A percentile compares a stretch with the other conserved stretches of the same genome.
Evolutionary conservation across 495 filamentous ascomycete genomes (phyloP).

Genomic region (Hapsidospora chrysogenum): DNA sequence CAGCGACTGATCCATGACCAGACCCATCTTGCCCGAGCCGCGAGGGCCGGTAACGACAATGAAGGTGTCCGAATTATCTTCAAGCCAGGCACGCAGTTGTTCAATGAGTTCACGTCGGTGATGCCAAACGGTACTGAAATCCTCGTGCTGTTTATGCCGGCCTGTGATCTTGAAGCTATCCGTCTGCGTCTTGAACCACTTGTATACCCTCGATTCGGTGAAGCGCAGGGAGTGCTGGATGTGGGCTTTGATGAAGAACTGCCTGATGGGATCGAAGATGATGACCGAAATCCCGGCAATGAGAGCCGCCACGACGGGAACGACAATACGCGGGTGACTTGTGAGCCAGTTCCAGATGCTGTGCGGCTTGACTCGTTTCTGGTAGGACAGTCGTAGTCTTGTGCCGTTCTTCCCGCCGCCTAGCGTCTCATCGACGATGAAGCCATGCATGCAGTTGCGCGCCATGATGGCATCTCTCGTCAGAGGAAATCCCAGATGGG

Average conservation of each 20-base stretch:
- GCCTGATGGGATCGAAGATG: constrained; percentile 82
- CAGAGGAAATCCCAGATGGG: constrained; percentile 55
- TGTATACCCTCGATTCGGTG: constrained; percentile 49
- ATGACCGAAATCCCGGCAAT: constrained; percentile 74
- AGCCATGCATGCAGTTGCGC: constrained; percentile 85
- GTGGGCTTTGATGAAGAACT: constrained; percentile 79
- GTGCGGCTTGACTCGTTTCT: constrained; percentile 55
- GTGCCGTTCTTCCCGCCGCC: constrained; percentile 64
- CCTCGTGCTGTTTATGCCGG: constrained; percentile 17
- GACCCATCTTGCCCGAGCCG: constrained; percentile 78
- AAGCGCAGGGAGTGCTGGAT: constrained; percentile 63
- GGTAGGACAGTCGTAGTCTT: constrained; percentile 62
- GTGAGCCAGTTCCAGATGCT: constrained; percentile 77
- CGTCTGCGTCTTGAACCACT: constrained; percentile 69
- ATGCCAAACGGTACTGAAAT: constrained; percentile 71
- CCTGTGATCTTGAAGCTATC: constrained; percentile 40
- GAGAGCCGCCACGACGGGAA: constrained; percentile 65
- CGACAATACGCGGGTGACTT: constrained; percentile 76
- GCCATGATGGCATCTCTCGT: constrained; percentile 68
- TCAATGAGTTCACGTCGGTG: constrained; percentile 69
- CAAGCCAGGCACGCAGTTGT: constrained; percentile 68
- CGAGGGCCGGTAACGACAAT: constrained; percentile 86
- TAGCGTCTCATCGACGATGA: constrained; percentile 39
- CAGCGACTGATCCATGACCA: constrained; percentile 72
- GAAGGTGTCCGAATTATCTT: constrained; percentile 78